Evolutionary conservation across 495 filamentous ascomycete species (phyloP).

Genomic region (Glonium stellatum): DNA sequence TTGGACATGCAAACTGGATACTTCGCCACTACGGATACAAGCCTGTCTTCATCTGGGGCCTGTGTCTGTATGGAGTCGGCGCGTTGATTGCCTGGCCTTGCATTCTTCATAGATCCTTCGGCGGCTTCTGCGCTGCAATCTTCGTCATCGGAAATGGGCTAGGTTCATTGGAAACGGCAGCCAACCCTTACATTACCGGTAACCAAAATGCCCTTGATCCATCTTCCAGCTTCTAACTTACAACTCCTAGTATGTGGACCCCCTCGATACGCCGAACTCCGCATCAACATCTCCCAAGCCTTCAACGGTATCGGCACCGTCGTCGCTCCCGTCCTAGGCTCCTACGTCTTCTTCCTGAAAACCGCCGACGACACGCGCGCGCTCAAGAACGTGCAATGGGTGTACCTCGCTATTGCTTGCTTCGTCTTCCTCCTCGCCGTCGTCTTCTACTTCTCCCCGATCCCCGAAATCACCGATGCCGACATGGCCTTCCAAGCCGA

Average conservation of each 20-base stretch:
- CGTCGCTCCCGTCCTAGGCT: constrained; percentile 57
- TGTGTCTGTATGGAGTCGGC: constrained; percentile 37
- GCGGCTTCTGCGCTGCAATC: constrained; percentile 53
- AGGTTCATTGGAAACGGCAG: constrained; percentile 49
- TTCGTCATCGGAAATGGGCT: constrained; percentile 53
- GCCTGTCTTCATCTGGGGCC: constrained; percentile 47
- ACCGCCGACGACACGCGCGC: constrained; percentile 44
- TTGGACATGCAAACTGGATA: constrained; percentile 37
- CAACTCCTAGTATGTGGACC: constrained; percentile 33
- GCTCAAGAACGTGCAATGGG: constrained; percentile 62
- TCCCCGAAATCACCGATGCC: constrained; percentile 48
- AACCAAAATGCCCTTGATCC: constrained; percentile 1
- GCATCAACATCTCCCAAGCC: constrained; percentile 54
- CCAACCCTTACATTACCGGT: constrained; percentile 51
- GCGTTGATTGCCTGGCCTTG: neutral
- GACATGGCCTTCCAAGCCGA: constrained; percentile 41
- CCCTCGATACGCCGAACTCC: constrained; percentile 46
- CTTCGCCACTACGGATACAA: constrained; percentile 50
- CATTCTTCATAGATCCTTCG: constrained; percentile 34
- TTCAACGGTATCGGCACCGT: constrained; percentile 63
- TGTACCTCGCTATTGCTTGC: constrained; percentile 60
- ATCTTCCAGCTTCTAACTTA: constrained; percentile 22
- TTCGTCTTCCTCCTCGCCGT: constrained; percentile 27
- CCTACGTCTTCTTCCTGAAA: constrained; percentile 58
- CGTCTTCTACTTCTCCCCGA: constrained; percentile 29